Evolutionary conservation across 2,329 filamentous ascomycete species (phyloP).

Genomic region (Tolypocladium capitatum): DNA sequence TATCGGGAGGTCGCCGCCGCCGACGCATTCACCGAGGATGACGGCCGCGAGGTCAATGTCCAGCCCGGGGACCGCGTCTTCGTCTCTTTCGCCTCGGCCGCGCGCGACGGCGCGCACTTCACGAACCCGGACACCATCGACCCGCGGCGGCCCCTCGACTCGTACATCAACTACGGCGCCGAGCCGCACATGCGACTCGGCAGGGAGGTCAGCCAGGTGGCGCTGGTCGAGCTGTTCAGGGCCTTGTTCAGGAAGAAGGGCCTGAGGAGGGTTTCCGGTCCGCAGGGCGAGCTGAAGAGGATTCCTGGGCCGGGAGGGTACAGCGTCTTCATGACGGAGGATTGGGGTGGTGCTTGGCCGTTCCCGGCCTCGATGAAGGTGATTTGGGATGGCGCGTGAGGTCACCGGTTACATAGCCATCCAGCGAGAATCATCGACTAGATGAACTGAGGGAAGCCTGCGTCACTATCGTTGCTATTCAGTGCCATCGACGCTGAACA

Average conservation of each 20-base stretch:
- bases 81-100: constrained; percentile 44
- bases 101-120: constrained; percentile 44
- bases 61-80: constrained; percentile 47
- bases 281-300: constrained; percentile 56
- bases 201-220: constrained; percentile 44
- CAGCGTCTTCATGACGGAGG: constrained; percentile 51
- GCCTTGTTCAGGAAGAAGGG: constrained; percentile 48
- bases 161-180: constrained; percentile 51
- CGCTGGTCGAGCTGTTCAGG: constrained; percentile 55
- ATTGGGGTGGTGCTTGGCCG: constrained; percentile 39
- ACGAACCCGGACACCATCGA: constrained; percentile 47
- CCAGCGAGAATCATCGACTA: too few relatives aligned
- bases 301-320: constrained; percentile 40
- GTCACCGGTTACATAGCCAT: too few relatives aligned
- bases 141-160: constrained; percentile 47
- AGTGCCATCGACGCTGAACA: too few relatives aligned
- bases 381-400: constrained; percentile 25
- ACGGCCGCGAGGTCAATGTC: constrained; percentile 36
- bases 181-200: constrained; percentile 53
- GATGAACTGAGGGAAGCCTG: too few relatives aligned
- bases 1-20: constrained; percentile 40
- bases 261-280: constrained; percentile 46
- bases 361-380: constrained; percentile 42
- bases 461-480: too few relatives aligned
- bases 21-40: constrained; percentile 35